Base-by-base conservation (phyloP, 768 basidiomycete genomes). In the Calocybe indica region DNA sequence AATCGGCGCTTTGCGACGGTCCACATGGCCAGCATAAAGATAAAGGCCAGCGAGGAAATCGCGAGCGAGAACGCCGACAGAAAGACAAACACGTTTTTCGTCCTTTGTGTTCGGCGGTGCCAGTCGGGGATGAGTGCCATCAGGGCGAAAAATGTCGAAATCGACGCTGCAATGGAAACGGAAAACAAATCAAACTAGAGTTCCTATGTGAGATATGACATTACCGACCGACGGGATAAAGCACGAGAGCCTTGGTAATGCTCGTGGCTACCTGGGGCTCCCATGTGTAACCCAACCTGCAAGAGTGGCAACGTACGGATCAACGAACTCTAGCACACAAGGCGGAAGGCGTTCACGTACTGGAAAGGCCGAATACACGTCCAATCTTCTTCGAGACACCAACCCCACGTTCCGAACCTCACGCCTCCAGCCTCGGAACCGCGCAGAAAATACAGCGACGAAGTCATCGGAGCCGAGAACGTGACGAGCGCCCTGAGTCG, bases 391-490 rank as follows among this genome's bases (percentile, higher is more conserved):
- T 67, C 65, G 13, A 68, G 53, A 57, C 71, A 73, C 71, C 71
- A 71, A 34, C 69, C 71, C 69, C 70, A 73, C 44, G 66, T 55
- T 1, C 71, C 71, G 50, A 71, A 71, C 29, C 60, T 54, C n/a
- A 71, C 67, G 7, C 71, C 71, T 37, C 61, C 61, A 2, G 65
- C 68, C 50, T 71, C 62, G 7, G 65, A 65, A 35, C 66, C 56
- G 36, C 62, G 62, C 30, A 73, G 50, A 53, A 72, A 71, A 46
- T 68, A 69, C 13, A 72, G 56, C 12, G 57, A 57, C 2, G 53
- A 55, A 7, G 60, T 45, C 32, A 68, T 50, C 9, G 70, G 69
- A 22, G 61, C 51, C 7, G 69, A 71, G 49, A 69, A 65, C 5
- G 63, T 65, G 6, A 62, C 61, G 14, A 69, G 57, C n/a, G 60